A percentile compares a stretch with the other conserved stretches of the same genome.
Conservation (phyloP, 495 filamentous ascomycete species). For the Penicillium ochrochloron region DNA sequence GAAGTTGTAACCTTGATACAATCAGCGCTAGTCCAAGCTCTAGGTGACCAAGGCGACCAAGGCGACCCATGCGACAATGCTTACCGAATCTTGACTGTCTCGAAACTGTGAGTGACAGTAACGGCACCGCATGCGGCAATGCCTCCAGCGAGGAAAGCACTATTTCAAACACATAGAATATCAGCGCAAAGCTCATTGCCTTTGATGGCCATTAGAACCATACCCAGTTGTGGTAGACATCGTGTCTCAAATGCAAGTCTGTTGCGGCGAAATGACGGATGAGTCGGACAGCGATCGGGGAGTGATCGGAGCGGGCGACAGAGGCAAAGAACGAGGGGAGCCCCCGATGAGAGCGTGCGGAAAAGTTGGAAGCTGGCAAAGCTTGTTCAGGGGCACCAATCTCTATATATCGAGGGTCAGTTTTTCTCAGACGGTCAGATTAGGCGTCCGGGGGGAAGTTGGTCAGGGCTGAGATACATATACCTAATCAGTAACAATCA, state of each 20-base stretch:
- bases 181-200: constrained; percentile 19
- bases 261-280: constrained; percentile 2
- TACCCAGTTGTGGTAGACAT: constrained; percentile 63
- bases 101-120: constrained; percentile 96
- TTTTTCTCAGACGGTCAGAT: not conserved
- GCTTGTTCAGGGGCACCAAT: not conserved
- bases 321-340: constrained; percentile 1
- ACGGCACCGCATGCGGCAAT: constrained; percentile 97
- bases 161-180: constrained; percentile 25
- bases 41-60: not conserved
- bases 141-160: constrained; percentile 89
- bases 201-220: constrained; percentile 8
- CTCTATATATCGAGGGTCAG: constrained; percentile 5
- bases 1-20: constrained; percentile 77
- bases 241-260: constrained; percentile 8
- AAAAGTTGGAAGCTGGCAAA: not conserved
- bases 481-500: not conserved
- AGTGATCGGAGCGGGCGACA: constrained; percentile 27
- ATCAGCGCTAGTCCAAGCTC: constrained; percentile 2
- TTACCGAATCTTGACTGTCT: constrained; percentile 98
- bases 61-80: constrained; percentile 16
- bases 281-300: constrained; percentile 23
- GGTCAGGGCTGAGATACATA: constrained; percentile 19
- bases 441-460: constrained; percentile 14
- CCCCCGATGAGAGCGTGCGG: not conserved